Evolutionary conservation across 352 stramenopile species (phyloP).

Genomic region (Plasmopara viticola): DNA sequence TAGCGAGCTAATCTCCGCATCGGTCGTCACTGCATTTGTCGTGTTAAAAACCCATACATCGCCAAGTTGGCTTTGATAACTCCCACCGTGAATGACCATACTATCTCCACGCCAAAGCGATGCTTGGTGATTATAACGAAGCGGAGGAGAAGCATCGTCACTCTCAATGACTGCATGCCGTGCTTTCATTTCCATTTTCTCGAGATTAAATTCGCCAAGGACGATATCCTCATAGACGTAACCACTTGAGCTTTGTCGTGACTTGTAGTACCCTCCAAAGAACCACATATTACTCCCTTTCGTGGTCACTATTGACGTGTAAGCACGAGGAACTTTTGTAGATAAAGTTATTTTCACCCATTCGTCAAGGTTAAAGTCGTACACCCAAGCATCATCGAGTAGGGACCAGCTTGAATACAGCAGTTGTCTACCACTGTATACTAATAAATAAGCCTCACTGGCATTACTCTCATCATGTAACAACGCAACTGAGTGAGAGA

Average conservation of each 20-base stretch:
- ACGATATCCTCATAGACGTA: slow-evolving; percentile 73
- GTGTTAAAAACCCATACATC: slow-evolving; percentile 74
- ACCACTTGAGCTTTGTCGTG: slow-evolving; percentile 41
- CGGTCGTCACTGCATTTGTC: slow-evolving; percentile 26
- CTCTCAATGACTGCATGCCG: no score
- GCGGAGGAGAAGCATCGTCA: no score
- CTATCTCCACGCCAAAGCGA: slow-evolving; percentile 36
- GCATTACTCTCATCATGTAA: slow-evolving; percentile 23
- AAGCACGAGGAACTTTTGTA: slow-evolving; percentile 5
- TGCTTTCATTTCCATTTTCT: slow-evolving; percentile 18
- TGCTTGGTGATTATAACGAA: slow-evolving; percentile 26
- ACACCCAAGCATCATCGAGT: no score
- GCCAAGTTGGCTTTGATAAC: slow-evolving; percentile 58
- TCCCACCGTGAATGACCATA: slow-evolving; percentile 67
- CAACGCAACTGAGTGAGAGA: slow-evolving; percentile 51
- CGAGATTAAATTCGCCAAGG: slow-evolving; percentile 27
- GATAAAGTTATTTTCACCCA: no score
- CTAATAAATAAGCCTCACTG: slow-evolving; percentile 35
- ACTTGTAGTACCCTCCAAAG: slow-evolving; percentile 65
- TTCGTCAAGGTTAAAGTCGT: no score
- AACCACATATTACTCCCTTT: slow-evolving; percentile 52
- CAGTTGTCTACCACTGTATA: slow-evolving; percentile 53
- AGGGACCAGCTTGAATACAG: not conserved
- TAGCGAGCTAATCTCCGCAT: not conserved
- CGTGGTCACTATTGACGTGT: slow-evolving; percentile 56